Base-by-base conservation (phyloP, 2,329 filamentous ascomycete genomes). In the Fusarium sororula region DNA sequence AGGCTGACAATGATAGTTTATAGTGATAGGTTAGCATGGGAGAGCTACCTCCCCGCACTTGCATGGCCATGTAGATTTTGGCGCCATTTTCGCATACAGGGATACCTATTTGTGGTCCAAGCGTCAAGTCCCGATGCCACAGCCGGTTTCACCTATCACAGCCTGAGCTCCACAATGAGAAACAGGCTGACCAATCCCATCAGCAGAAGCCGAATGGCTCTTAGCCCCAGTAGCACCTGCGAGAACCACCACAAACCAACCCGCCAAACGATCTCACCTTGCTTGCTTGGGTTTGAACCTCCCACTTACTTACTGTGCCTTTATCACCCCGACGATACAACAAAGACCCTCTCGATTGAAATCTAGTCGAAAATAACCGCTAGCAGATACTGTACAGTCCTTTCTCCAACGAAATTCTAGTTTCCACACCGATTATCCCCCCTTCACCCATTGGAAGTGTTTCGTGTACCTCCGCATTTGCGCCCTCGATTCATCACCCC, bases 41-140 rank as follows among this genome's bases (percentile, higher is more conserved):
- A 65, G 32, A 73, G 75, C 70, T 63, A 77, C 75, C 68, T 77
- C 75, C 69, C 71, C 71, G 71, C 71, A 76, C 63, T 71, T 55
- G 55, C 41, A 45, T 45, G 41, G 28, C 22, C 32, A 75, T 50
- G 75, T 77, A 76, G 60, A 65, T 41, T 56, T 67, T 57, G 50
- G 22, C 66, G 55, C 66, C 57, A 69, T 64, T 50, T 18, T 24
- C n/a, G 26, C 26, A 30, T 58, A 37, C 62, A 57, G 55, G 75
- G 75, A 60, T 77, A 77, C 72, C 18, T 75, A 5, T 12, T 22
- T 35, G 7, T 54, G 72, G 74, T 61, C 75, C 69, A 65, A 75
- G 72, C 74, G 72, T 44, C 58, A 72, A 51, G 75, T 77, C 44
- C 48, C 68, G 48, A 61, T 48, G 28, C 55, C 64, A 66, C 53